Evolutionary conservation across 257 asterid genomes (phyloP).

Genomic region (Capsicum baccatum): DNA sequence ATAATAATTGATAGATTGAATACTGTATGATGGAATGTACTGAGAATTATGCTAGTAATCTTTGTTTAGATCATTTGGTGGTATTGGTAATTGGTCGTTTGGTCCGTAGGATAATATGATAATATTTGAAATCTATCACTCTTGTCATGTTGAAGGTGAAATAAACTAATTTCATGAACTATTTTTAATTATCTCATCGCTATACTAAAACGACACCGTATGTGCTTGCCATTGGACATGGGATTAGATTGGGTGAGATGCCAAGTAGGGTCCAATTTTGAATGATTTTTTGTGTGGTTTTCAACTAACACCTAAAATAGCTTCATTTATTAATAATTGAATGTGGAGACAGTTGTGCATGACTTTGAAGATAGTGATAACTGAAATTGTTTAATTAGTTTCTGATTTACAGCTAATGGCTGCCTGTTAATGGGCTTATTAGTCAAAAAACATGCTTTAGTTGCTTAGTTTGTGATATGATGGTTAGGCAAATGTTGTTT

Average conservation of each 20-base stretch:
- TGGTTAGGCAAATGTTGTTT: slow-evolving; percentile 8
- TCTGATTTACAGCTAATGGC: slow-evolving; percentile 16
- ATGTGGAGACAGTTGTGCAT: slow-evolving; percentile 22
- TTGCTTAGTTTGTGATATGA: slow-evolving; percentile 15
- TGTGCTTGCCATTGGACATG: too few relatives aligned
- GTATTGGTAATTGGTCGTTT: too few relatives aligned
- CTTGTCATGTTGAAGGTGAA: too few relatives aligned
- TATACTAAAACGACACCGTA: too few relatives aligned
- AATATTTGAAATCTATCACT: too few relatives aligned
- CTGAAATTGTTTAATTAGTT: slow-evolving; percentile 10
- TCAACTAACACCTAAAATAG: slow-evolving; percentile 7
- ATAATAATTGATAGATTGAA: neutral
- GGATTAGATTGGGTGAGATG: slow-evolving; percentile 4
- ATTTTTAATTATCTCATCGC: too few relatives aligned
- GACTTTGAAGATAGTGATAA: neutral
- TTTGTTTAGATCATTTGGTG: neutral
- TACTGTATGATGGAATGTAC: neutral
- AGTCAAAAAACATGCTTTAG: neutral
- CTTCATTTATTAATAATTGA: neutral
- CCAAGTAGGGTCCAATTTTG: slow-evolving; percentile 9
- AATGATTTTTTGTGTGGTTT: slow-evolving; percentile 25
- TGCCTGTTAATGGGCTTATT: slow-evolving; percentile 5
- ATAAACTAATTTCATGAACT: too few relatives aligned
- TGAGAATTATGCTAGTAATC: neutral
- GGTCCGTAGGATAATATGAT: too few relatives aligned